phyloP scores from a whole-genome alignment of 148 eudicot genomes.

The Cornus suecica region DNA sequence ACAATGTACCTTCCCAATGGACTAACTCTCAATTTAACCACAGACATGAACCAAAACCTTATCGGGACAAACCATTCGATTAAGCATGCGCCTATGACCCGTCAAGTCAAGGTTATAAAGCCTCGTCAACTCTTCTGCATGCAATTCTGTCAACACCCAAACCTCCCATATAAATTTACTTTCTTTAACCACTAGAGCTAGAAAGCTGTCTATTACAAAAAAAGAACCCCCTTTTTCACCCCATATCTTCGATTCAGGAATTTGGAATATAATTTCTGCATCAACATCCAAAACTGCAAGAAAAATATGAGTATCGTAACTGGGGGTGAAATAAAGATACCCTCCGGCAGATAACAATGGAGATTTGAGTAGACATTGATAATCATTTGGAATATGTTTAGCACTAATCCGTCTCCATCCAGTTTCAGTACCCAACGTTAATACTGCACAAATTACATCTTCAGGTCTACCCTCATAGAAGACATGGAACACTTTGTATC shows the following conservation, averaged over 20 bases:
- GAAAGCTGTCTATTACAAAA: too few relatives aligned
- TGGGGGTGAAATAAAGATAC: neutral
- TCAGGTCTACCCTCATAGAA: too few relatives aligned
- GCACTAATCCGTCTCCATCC: neutral
- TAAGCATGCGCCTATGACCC: too few relatives aligned
- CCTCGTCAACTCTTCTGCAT: neutral
- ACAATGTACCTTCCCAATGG: too few relatives aligned
- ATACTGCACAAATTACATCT: too few relatives aligned
- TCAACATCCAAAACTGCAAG: slow-evolving; percentile 1
- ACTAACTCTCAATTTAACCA: too few relatives aligned
- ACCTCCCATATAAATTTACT: neutral
- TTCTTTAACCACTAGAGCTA: neutral
- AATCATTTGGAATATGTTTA: neutral
- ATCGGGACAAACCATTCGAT: too few relatives aligned
- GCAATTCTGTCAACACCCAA: neutral
- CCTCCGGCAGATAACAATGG: neutral
- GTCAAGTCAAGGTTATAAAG: neutral
- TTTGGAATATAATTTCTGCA: neutral
- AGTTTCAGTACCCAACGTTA: neutral
- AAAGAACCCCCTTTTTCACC: neutral
- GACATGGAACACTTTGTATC: too few relatives aligned
- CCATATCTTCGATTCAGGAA: neutral
- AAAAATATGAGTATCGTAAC: neutral
- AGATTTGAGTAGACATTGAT: neutral
- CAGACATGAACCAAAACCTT: too few relatives aligned